Evolutionary conservation across 164 flowering plant species (phyloP).

Genomic region (Macadamia integrifolia): DNA sequence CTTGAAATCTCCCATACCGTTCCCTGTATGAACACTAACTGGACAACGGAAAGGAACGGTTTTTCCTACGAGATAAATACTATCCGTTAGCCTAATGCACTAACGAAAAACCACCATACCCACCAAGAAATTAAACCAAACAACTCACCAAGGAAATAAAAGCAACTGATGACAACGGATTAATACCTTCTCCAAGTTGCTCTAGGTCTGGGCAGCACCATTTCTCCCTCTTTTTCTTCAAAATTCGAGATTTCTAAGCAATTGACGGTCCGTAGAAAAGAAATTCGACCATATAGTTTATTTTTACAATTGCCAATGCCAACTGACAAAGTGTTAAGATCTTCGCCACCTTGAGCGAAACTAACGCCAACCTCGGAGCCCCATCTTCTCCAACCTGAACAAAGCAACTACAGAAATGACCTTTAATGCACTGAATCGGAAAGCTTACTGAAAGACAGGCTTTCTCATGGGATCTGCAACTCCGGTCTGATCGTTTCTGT

Average conservation of each 20-base stretch:
- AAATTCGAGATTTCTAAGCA: background rate
- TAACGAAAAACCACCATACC: background rate
- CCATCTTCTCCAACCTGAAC: too few species aligned
- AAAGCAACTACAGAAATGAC: background rate
- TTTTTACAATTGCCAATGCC: too few species aligned
- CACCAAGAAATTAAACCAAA: slow-evolving; percentile 7
- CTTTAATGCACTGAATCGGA: slow-evolving; percentile 37
- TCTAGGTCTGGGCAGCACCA: background rate
- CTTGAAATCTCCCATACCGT: slow-evolving; percentile 1
- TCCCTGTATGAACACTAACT: background rate
- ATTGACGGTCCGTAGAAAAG: too few species aligned
- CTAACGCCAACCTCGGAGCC: background rate
- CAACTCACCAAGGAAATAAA: background rate
- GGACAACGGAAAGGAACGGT: background rate
- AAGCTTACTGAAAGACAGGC: slow-evolving; percentile 18
- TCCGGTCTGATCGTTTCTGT: background rate
- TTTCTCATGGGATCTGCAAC: slow-evolving; percentile 1
- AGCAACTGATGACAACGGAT: background rate
- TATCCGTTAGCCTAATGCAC: background rate
- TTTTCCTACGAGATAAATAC: background rate
- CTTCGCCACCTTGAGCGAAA: background rate
- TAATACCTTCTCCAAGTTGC: too few species aligned
- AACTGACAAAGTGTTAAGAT: background rate
- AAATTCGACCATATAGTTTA: too few species aligned
- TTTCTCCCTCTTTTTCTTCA: background rate